Evolutionary conservation across 2,329 filamentous ascomycete species (phyloP).

Genomic region (Venturia asperata): DNA sequence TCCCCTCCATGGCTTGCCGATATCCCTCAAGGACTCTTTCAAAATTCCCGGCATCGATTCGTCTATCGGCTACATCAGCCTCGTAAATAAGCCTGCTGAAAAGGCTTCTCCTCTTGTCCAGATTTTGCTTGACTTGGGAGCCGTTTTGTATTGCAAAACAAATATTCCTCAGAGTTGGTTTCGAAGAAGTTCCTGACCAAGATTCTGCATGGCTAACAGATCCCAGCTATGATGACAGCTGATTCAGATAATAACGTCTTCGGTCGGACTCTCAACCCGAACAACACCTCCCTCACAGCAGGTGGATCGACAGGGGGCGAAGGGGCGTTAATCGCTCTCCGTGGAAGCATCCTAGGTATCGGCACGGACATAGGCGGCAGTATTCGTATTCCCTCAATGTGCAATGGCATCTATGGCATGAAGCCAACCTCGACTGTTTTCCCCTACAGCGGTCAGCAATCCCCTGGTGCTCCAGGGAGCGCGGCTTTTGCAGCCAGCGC

Average conservation of each 20-base stretch:
- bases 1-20: slow-evolving; percentile 48
- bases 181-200: too few relatives aligned
- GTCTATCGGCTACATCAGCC: slow-evolving; percentile 53
- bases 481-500: too few relatives aligned
- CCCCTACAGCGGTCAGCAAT: too few relatives aligned
- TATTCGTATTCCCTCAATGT: slow-evolving; percentile 50
- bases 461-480: too few relatives aligned
- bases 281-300: slow-evolving; percentile 48
- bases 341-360: slow-evolving; percentile 53
- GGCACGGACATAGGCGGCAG: slow-evolving; percentile 58
- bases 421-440: slow-evolving; percentile 38
- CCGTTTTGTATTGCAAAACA: slow-evolving; percentile 48
- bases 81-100: slow-evolving; percentile 42
- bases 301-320: slow-evolving; percentile 64
- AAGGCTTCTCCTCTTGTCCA: slow-evolving; percentile 32
- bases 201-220: too few relatives aligned
- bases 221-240: slow-evolving; percentile 38
- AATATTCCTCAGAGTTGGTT: slow-evolving; percentile 42
- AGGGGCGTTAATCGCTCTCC: slow-evolving; percentile 53
- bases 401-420: slow-evolving; percentile 51
- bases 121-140: slow-evolving; percentile 35
- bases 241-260: slow-evolving; percentile 60
- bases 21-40: slow-evolving; percentile 52
- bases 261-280: slow-evolving; percentile 56
- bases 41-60: slow-evolving; percentile 51